Base-by-base conservation (phyloP, 169 alveolate species). In the Eimeria praecox region DNA sequence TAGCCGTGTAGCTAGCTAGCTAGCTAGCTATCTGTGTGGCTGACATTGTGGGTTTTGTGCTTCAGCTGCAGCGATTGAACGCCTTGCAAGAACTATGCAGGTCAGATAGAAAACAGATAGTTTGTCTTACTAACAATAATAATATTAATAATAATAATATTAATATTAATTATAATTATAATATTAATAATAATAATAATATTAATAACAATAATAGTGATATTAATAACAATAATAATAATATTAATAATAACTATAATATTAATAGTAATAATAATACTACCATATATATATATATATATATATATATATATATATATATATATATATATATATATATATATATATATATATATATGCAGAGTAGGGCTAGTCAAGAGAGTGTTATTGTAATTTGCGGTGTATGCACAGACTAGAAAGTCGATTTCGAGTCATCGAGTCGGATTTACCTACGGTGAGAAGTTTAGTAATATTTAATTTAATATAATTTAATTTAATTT, bases 1-100 rank as follows among this genome's bases (percentile, higher is more conserved):
- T 59, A 59, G 69, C 22, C 22, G 69, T 0, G 8, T 14, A 16
- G 69, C 8, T 59, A n/a, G 20, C 69, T 59, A 12, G 5, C 69
- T 59, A n/a, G 69, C 56, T 49, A 49, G 75, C 30, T 64, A 16
- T 9, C 33, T 75, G 54, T 42, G 27, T n/a, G n/a, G n/a, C n/a
- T n/a, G n/a, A n/a, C n/a, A n/a, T n/a, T n/a, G n/a, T n/a, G n/a
- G n/a, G n/a, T n/a, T 42, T 5, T 78, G 42, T 78, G 16, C n/a
- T n/a, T 38, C 91, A 83, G 91, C 91, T 83, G 49, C 91, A 83
- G 52, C 91, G 91, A n/a, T 75, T 83, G 49, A 83, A 83, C 49
- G 75, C 30, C 18, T 52, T 83, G 14, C 91, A 83, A 14, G 91
- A 83, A 18, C 91, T 83, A 18, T 49, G 91, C 91, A 83, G 38